Percentiles rank a stretch among this genome's conserved stretches.
These are phyloP conservation scores for Triangularia setosa DNA, from an alignment of 2,329 filamentous ascomycete species.

Conservation along the genomic window DNA sequence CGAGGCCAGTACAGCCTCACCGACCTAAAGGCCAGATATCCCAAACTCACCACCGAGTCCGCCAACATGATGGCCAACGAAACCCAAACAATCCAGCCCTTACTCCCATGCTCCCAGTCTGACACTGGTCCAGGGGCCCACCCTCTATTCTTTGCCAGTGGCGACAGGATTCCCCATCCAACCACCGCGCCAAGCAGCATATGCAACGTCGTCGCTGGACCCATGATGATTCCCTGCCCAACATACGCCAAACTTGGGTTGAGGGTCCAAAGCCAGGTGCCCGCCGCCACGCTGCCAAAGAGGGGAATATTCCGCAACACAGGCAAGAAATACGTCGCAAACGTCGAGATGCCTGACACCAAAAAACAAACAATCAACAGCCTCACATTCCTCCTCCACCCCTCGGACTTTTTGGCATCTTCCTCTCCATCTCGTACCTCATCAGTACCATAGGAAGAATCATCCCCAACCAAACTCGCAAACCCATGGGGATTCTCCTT, in stretches of 20 bases:
- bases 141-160: slow-evolving; percentile 75
- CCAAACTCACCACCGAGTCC: slow-evolving; percentile 83
- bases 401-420: slow-evolving; percentile 31
- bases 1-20: slow-evolving; percentile 12
- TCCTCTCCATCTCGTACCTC: slow-evolving; percentile 26
- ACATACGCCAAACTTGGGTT: slow-evolving; percentile 98
- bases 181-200: slow-evolving; percentile 89
- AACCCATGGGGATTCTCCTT: slow-evolving; percentile 24
- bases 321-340: slow-evolving; percentile 87
- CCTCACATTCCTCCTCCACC: slow-evolving; percentile 46
- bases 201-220: slow-evolving; percentile 86
- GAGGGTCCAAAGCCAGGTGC: slow-evolving; percentile 88
- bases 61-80: slow-evolving; percentile 95
- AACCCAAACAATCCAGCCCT: slow-evolving; percentile 98
- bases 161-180: slow-evolving; percentile 88
- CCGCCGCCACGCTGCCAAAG: slow-evolving; percentile 70
- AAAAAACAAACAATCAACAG: slow-evolving; percentile 55
- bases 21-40: slow-evolving; percentile 64
- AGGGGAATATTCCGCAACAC: slow-evolving; percentile 80
- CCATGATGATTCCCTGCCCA: slow-evolving; percentile 98
- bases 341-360: slow-evolving; percentile 63
- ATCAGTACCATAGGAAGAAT: neutral
- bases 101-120: slow-evolving; percentile 89
- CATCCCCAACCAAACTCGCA: slow-evolving; percentile 27
- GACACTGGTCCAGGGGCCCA: slow-evolving; percentile 87